Evolutionary conservation across 1,284 basidiomycete species (phyloP).

Genomic region (Coniophora puteana): DNA sequence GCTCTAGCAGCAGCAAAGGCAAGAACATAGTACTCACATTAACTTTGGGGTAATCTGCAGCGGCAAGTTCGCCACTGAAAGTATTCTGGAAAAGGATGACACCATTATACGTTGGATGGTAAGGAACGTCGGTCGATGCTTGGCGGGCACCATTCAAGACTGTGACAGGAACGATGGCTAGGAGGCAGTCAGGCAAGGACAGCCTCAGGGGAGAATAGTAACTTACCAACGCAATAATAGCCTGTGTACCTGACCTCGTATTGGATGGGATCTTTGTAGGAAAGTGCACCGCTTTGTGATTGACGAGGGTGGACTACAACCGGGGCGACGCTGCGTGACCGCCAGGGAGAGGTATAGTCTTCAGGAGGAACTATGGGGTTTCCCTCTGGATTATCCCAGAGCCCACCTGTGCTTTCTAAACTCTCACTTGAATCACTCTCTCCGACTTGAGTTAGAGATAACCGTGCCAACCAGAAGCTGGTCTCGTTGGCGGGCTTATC

Average conservation of each 20-base stretch:
- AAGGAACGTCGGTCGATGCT: slow-evolving; percentile 47
- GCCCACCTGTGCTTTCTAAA: slow-evolving; percentile 25
- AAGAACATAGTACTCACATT: slow-evolving; percentile 51
- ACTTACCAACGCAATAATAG: slow-evolving; percentile 91
- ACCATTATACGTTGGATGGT: slow-evolving; percentile 82
- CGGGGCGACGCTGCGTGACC: slow-evolving; percentile 20
- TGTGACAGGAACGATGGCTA: slow-evolving; percentile 85
- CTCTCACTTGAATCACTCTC: slow-evolving; percentile 10
- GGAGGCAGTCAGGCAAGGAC: slow-evolving; percentile 9
- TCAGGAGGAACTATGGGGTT: slow-evolving; percentile 50
- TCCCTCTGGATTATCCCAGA: slow-evolving; percentile 60
- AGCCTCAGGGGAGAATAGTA: neutral
- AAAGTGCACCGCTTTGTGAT: slow-evolving; percentile 45
- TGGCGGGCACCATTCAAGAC: slow-evolving; percentile 39
- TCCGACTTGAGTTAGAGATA: slow-evolving; percentile 44
- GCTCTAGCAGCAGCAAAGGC: slow-evolving; percentile 4
- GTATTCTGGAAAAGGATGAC: slow-evolving; percentile 84
- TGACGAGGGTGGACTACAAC: slow-evolving; percentile 16
- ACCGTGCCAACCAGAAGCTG: slow-evolving; percentile 74
- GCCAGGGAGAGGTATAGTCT: slow-evolving; percentile 46
- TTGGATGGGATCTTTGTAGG: slow-evolving; percentile 62
- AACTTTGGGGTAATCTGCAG: slow-evolving; percentile 98
- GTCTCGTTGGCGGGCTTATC: slow-evolving; percentile 64
- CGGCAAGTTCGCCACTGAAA: slow-evolving; percentile 87
- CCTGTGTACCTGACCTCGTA: slow-evolving; percentile 88